Percentiles rank a stretch among this genome's conserved stretches.
phyloP scores from a whole-genome alignment of 75 land plant species.

The Azolla pinnata region DNA sequence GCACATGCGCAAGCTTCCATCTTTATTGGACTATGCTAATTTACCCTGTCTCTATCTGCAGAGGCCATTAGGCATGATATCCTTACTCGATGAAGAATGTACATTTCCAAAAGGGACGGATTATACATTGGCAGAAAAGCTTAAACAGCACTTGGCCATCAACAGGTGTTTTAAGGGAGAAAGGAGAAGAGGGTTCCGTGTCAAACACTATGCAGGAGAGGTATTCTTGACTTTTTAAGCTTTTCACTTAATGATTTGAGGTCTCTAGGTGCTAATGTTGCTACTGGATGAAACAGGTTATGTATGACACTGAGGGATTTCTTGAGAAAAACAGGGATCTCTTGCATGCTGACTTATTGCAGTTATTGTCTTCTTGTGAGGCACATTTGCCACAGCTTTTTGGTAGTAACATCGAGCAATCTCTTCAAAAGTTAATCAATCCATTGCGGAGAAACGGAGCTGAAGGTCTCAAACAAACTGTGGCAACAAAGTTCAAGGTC shows the following conservation, averaged over 20 bases:
- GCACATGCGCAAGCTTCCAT: too few relatives aligned
- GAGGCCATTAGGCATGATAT: conserved; percentile 77
- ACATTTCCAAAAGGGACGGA: conserved; percentile 73
- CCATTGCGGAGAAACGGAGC: conserved; percentile 26
- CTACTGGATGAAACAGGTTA: conserved; percentile 38
- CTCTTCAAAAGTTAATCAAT: conserved; percentile 20
- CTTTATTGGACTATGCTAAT: not conserved
- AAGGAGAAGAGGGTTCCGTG: conserved; percentile 50
- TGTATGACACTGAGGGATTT: conserved; percentile 71
- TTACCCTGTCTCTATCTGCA: conserved; percentile 17
- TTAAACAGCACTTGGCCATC: conserved; percentile 61
- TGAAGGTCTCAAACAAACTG: conserved; percentile 64
- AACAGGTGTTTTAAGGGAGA: conserved; percentile 68
- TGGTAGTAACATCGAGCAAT: conserved; percentile 37
- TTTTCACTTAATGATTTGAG: not conserved
- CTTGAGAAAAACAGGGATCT: conserved; percentile 91
- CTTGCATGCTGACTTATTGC: conserved; percentile 53
- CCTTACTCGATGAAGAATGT: conserved; percentile 87
- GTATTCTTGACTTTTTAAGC: conserved; percentile 17
- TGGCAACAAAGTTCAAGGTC: conserved; percentile 84
- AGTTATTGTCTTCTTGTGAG: conserved; percentile 60
- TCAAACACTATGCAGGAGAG: conserved; percentile 93
- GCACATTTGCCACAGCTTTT: conserved; percentile 41
- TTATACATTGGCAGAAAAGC: conserved; percentile 73
- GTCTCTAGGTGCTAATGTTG: not conserved